Conservation (phyloP, 2,329 filamentous ascomycete species). For the Hypoxylon sp. region DNA sequence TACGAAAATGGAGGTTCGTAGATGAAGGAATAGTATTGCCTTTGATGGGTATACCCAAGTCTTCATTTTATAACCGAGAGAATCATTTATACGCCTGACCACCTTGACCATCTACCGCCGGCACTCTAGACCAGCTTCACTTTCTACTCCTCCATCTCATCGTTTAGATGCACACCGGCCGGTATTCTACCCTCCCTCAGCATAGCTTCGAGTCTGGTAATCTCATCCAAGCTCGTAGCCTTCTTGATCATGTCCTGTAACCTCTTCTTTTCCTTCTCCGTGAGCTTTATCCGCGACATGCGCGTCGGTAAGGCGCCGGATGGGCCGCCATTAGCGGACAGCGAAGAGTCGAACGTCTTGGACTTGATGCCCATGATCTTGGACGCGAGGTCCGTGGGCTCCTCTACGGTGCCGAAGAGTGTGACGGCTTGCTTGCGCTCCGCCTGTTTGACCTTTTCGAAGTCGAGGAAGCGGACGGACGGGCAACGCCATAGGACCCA, state of each 20-base stretch:
- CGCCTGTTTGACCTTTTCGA: constrained; percentile 86
- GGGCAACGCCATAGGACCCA: constrained; percentile 92
- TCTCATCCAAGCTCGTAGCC: constrained; percentile 90
- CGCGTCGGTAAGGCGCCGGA: constrained; percentile 66
- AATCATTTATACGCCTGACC: constrained; percentile 19
- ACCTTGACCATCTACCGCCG: not conserved
- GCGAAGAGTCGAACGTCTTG: constrained; percentile 73
- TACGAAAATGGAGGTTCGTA: not conserved
- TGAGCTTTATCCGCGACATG: constrained; percentile 84
- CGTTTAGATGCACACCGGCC: constrained; percentile 68
- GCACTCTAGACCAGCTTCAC: not conserved
- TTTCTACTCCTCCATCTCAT: constrained; percentile 72
- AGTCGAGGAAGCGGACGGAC: constrained; percentile 89
- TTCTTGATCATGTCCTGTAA: constrained; percentile 89
- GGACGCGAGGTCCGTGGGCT: constrained; percentile 83
- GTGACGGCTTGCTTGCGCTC: constrained; percentile 82
- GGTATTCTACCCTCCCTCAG: constrained; percentile 90
- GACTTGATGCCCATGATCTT: constrained; percentile 91
- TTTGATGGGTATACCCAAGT: constrained; percentile 48
- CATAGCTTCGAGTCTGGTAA: constrained; percentile 90
- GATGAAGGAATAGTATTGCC: constrained; percentile 37
- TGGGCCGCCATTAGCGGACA: constrained; percentile 57
- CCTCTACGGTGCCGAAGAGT: constrained; percentile 83
- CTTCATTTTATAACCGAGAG: constrained; percentile 30
- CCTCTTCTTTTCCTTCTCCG: constrained; percentile 86